phyloP scores from a whole-genome alignment of 495 filamentous ascomycete species.

The Letharia lupina region DNA sequence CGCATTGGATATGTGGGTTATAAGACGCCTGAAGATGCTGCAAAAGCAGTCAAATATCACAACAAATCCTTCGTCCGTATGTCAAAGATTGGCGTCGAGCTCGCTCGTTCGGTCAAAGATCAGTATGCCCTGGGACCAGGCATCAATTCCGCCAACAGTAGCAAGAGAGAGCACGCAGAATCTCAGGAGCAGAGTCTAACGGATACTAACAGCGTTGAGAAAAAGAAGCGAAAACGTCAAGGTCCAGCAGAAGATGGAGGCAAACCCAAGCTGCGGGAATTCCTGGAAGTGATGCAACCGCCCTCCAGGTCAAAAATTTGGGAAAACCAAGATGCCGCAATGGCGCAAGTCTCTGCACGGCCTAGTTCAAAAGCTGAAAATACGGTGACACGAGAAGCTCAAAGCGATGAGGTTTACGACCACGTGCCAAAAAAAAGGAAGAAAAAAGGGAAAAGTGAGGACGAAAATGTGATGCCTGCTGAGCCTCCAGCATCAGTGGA shows the following conservation, averaged over 20 bases:
- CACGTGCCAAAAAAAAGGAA: slow-evolving; percentile 42
- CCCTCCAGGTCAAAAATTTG: slow-evolving; percentile 59
- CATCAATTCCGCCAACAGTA: slow-evolving; percentile 3
- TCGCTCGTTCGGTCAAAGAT: slow-evolving; percentile 56
- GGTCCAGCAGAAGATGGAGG: slow-evolving; percentile 15
- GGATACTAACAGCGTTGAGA: background rate
- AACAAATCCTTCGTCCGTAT: slow-evolving; percentile 91
- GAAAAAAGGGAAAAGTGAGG: slow-evolving; percentile 13
- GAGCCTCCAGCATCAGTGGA: background rate
- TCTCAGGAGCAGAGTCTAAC: background rate
- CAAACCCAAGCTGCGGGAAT: slow-evolving; percentile 82
- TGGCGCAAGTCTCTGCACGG: slow-evolving; percentile 24
- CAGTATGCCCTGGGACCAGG: slow-evolving; percentile 24
- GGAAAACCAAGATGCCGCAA: slow-evolving; percentile 49
- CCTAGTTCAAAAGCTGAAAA: background rate
- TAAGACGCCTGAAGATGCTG: slow-evolving; percentile 70
- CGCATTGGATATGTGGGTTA: slow-evolving; percentile 96
- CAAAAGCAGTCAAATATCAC: slow-evolving; percentile 82
- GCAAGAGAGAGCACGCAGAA: background rate
- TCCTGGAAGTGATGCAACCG: slow-evolving; percentile 70
- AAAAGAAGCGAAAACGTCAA: background rate
- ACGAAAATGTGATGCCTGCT: slow-evolving; percentile 12
- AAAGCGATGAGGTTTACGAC: slow-evolving; percentile 62
- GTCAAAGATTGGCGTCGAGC: slow-evolving; percentile 89
- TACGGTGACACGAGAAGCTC: slow-evolving; percentile 16